These are phyloP conservation scores for Santalum album DNA, from an alignment of 164 flowering plant species.

Conservation along the genomic window DNA sequence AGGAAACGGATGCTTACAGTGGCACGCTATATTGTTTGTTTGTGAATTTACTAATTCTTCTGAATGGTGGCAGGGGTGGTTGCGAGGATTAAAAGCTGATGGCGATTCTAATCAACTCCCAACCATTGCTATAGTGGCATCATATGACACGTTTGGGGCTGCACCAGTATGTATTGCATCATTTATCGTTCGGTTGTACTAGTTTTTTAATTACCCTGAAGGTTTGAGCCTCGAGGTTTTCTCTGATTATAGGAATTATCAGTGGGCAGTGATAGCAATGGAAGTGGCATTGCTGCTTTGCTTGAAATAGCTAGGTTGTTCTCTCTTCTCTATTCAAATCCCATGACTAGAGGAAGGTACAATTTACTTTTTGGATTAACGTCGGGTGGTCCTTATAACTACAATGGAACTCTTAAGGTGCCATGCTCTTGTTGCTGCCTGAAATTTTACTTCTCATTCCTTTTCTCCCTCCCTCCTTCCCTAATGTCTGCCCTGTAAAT, in stretches of 20 bases:
- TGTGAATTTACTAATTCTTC: background rate
- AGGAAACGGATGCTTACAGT: no score
- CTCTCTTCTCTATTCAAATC: slow-evolving; percentile 81
- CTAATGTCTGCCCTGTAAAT: background rate
- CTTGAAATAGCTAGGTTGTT: slow-evolving; percentile 91
- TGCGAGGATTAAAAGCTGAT: slow-evolving; percentile 78
- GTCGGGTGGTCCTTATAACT: slow-evolving; percentile 98
- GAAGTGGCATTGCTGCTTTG: slow-evolving; percentile 93
- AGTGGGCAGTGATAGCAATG: slow-evolving; percentile 96
- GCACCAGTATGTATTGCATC: slow-evolving; percentile 62
- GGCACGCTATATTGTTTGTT: no score
- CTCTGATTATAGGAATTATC: slow-evolving; percentile 59
- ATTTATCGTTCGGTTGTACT: background rate
- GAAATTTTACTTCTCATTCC: background rate
- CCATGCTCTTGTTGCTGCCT: slow-evolving; percentile 2
- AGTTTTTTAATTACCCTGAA: background rate
- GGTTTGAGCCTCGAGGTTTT: background rate
- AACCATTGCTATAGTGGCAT: slow-evolving; percentile 94
- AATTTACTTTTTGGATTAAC: slow-evolving; percentile 88
- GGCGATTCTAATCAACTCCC: slow-evolving; percentile 95
- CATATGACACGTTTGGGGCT: slow-evolving; percentile 98
- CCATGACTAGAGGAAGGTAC: slow-evolving; percentile 92
- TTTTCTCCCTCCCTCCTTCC: background rate
- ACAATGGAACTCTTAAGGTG: slow-evolving; percentile 94
- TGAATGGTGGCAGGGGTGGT: slow-evolving; percentile 69